A percentile compares a stretch with the other conserved stretches of the same genome.
These are phyloP conservation scores for Mariannaea elegans DNA, from an alignment of 2,329 filamentous ascomycete species.

Conservation along the genomic window DNA sequence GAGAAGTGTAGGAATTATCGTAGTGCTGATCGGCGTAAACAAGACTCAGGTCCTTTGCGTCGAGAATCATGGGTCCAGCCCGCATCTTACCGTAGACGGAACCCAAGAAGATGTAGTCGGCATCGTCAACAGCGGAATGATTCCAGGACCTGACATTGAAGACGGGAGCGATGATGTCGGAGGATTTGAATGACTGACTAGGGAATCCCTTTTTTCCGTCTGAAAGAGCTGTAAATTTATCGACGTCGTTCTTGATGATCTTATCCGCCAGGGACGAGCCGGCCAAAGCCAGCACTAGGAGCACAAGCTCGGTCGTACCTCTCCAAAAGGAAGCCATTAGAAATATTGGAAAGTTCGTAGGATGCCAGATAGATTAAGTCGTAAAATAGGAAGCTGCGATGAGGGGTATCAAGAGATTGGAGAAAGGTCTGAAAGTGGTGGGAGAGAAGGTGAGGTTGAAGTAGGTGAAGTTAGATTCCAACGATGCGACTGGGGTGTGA, in stretches of 20 bases:
- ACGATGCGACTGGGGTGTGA: not conserved
- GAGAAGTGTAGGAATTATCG: slow-evolving; percentile 35
- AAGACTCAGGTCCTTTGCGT: slow-evolving; percentile 47
- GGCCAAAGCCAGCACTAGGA: slow-evolving; percentile 9
- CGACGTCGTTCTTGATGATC: slow-evolving; percentile 35
- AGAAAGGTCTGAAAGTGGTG: not conserved
- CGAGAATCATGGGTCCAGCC: slow-evolving; percentile 47
- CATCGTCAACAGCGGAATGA: slow-evolving; percentile 35
- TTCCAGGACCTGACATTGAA: slow-evolving; percentile 47
- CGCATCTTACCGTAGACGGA: slow-evolving; percentile 33
- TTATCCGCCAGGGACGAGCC: slow-evolving; percentile 37
- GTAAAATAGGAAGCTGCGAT: not conserved
- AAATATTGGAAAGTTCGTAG: not conserved
- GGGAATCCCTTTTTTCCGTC: slow-evolving; percentile 41
- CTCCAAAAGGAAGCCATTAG: slow-evolving; percentile 21
- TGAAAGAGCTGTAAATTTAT: slow-evolving; percentile 39
- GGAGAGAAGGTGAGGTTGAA: not conserved
- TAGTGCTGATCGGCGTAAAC: slow-evolving; percentile 49
- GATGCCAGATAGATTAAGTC: not conserved
- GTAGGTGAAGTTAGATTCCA: not conserved
- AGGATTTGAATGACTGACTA: slow-evolving; percentile 46
- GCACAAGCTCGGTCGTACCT: slow-evolving; percentile 9
- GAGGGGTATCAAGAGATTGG: not conserved
- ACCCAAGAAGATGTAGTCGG: slow-evolving; percentile 47
- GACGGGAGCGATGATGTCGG: slow-evolving; percentile 44